Evolutionary conservation across 2,329 filamentous ascomycete species (phyloP).

Genomic region (Fusarium gaditjirri): DNA sequence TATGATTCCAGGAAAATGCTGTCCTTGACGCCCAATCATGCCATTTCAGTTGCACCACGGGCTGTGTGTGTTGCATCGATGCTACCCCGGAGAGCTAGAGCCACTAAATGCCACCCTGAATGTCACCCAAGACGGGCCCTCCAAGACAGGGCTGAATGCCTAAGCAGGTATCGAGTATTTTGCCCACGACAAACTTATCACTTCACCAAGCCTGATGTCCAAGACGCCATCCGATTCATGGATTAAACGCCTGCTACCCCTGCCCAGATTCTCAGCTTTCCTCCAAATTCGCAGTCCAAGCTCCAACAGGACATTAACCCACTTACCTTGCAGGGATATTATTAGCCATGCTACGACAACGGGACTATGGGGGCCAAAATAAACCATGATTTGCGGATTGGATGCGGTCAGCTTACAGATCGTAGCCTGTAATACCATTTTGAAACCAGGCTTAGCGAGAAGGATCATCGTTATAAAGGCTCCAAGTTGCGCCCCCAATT

Average conservation of each 20-base stretch:
- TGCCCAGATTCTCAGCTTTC: neutral
- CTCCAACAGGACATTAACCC: neutral
- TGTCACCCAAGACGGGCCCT: neutral
- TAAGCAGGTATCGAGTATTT: neutral
- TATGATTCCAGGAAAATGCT: neutral
- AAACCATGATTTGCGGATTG: slow-evolving; percentile 23
- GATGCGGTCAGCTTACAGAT: slow-evolving; percentile 32
- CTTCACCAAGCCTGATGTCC: neutral
- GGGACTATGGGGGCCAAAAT: slow-evolving; percentile 1
- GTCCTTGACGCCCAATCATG: neutral
- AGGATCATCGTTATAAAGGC: slow-evolving; percentile 23
- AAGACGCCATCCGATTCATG: neutral
- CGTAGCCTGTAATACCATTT: slow-evolving; percentile 3
- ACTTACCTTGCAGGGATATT: neutral
- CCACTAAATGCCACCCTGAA: neutral
- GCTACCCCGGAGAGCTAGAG: neutral
- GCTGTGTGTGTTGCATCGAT: neutral
- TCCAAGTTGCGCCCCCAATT: neutral
- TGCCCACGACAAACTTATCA: neutral
- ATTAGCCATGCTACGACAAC: neutral
- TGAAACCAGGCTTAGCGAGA: slow-evolving; percentile 14
- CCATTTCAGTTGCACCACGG: neutral
- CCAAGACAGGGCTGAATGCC: slow-evolving; percentile 5
- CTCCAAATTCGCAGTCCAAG: neutral
- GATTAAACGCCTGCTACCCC: neutral